Percentiles rank a stretch among this genome's conserved stretches.
Conservation (phyloP, 164 flowering plant genomes). For the Akebia trifoliata region DNA sequence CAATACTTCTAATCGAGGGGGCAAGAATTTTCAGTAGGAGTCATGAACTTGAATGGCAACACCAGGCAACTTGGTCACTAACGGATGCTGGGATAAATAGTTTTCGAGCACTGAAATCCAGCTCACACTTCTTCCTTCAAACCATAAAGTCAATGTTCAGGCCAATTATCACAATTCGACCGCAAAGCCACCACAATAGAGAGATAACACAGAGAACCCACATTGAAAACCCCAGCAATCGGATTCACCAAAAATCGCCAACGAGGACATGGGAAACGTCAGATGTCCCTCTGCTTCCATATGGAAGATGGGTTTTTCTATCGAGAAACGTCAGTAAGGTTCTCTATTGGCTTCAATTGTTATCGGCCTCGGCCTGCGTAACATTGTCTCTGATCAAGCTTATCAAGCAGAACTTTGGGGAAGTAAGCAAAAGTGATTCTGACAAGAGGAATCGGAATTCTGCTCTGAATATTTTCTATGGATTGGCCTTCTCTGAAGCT, state of each 20-base stretch:
- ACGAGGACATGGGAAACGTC: constrained; percentile 60
- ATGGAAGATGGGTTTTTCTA: constrained; percentile 61
- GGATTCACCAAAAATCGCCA: constrained; percentile 18
- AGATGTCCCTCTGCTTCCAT: constrained; percentile 89
- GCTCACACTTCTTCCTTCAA: constrained; percentile 35
- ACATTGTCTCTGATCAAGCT: constrained; percentile 66
- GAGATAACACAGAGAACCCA: constrained; percentile 16
- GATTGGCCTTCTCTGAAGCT: constrained; percentile 84
- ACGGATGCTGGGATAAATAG: constrained; percentile 67
- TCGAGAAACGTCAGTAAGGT: constrained; percentile 66
- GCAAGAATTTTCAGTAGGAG: constrained; percentile 86
- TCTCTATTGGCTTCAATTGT: constrained; percentile 85
- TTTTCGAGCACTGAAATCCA: constrained; percentile 52
- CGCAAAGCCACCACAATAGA: constrained; percentile 22
- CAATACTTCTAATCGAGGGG: constrained; percentile 73
- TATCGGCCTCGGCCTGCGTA: constrained; percentile 74
- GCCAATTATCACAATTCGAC: constrained; percentile 17
- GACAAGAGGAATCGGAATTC: constrained; percentile 65
- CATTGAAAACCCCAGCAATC: constrained; percentile 7
- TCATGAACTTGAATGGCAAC: constrained; percentile 95
- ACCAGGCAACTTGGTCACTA: constrained; percentile 85
- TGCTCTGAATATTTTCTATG: constrained; percentile 76
- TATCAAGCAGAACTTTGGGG: constrained; percentile 58
- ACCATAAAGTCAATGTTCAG: constrained; percentile 18
- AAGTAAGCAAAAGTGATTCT: constrained; percentile 50